Conservation (phyloP, 2,329 filamentous ascomycete genomes). For the Pyrenochaeta sp. region DNA sequence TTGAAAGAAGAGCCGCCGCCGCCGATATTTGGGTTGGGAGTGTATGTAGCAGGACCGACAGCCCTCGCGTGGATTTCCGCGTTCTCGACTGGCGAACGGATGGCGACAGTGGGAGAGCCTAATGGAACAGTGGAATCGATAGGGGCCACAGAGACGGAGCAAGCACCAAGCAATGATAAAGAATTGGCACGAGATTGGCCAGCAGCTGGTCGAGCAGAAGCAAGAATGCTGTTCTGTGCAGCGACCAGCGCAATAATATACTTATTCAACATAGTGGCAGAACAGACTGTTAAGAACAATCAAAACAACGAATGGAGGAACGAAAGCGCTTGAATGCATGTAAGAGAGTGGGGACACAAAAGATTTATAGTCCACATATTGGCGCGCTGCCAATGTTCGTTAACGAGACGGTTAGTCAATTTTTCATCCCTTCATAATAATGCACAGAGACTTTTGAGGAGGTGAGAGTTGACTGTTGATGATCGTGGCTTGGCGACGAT, state of each 20-base stretch:
- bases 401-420: not conserved
- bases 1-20: slow-evolving; percentile 14
- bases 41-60: slow-evolving; percentile 14
- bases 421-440: not conserved
- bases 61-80: not conserved
- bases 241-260: slow-evolving; percentile 7
- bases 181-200: not conserved
- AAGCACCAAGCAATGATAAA: not conserved
- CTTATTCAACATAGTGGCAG: slow-evolving; percentile 7
- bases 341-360: not conserved
- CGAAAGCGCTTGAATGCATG: not conserved
- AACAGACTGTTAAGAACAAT: slow-evolving; percentile 4
- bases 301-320: not conserved
- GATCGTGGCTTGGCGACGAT: slow-evolving; percentile 4
- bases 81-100: not conserved
- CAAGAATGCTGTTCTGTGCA: slow-evolving; percentile 5
- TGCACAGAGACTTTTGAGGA: not conserved
- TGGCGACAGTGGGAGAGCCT: not conserved
- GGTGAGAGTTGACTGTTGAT: not conserved
- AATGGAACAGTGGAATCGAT: no score
- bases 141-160: not conserved
- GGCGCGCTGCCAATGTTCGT: not conserved
- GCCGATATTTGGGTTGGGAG: slow-evolving; percentile 20
- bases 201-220: slow-evolving; percentile 4
- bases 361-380: not conserved